Percentiles rank a stretch among this genome's conserved stretches.
Conservation (phyloP, 2,329 filamentous ascomycete species). For the Fusarium napiforme region DNA sequence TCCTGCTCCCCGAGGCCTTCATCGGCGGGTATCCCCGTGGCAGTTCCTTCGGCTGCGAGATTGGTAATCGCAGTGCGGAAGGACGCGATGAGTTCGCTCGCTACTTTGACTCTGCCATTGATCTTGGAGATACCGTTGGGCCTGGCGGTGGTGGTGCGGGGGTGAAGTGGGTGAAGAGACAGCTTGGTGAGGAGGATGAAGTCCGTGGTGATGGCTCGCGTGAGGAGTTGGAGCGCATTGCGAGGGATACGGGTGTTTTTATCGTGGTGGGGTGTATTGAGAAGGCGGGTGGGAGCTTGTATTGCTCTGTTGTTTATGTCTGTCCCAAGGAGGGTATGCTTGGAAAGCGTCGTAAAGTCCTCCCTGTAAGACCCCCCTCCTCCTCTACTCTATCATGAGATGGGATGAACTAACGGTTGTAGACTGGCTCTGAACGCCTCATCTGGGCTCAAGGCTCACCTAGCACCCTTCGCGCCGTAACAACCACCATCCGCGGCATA, state of each 20-base stretch:
- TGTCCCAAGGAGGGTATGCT: conserved; percentile 77
- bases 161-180: conserved; percentile 74
- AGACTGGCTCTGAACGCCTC: conserved; percentile 83
- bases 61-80: conserved; percentile 74
- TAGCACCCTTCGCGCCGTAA: conserved; percentile 80
- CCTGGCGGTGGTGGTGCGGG: conserved; percentile 72
- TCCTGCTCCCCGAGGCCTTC: conserved; percentile 93
- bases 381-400: no score
- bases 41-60: conserved; percentile 77
- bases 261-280: conserved; percentile 84
- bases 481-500: conserved; percentile 81
- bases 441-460: conserved; percentile 91
- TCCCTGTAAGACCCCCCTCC: conserved; percentile 71
- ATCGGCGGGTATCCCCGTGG: conserved; percentile 91
- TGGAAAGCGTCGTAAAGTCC: conserved; percentile 91
- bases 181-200: conserved; percentile 55
- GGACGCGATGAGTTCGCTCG: conserved; percentile 85
- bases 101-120: conserved; percentile 83
- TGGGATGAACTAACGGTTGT: conserved; percentile 1
- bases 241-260: conserved; percentile 82
- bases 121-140: conserved; percentile 81
- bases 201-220: conserved; percentile 70
- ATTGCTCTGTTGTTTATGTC: conserved; percentile 85
- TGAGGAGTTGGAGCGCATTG: conserved; percentile 81
- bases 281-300: conserved; percentile 81